phyloP scores from a whole-genome alignment of 805 yeast genomes.

The Cyberlindnera petersonii region DNA sequence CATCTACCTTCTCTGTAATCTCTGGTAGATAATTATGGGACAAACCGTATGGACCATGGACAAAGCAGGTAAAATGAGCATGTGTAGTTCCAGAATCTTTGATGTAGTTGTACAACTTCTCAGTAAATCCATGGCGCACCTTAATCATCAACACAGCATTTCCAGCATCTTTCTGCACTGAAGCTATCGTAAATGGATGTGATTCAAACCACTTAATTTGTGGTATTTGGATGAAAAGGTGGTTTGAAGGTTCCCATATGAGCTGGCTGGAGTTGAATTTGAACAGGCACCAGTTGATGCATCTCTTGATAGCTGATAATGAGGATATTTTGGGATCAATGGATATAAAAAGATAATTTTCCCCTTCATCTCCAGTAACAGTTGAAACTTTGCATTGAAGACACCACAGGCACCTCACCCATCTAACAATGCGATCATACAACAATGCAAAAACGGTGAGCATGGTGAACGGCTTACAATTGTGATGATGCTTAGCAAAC shows the following conservation, averaged over 20 bases:
- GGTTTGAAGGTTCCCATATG: slow-evolving; percentile 23
- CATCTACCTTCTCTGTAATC: neutral
- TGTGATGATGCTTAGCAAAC: slow-evolving; percentile 26
- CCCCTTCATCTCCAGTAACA: slow-evolving; percentile 6
- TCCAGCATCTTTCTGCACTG: slow-evolving; percentile 12
- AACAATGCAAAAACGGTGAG: slow-evolving; percentile 13
- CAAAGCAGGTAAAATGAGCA: slow-evolving; percentile 16
- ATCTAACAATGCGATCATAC: slow-evolving; percentile 21
- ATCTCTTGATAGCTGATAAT: neutral
- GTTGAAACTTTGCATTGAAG: slow-evolving; percentile 11
- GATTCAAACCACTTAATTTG: slow-evolving; percentile 19
- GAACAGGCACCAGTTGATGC: slow-evolving; percentile 6
- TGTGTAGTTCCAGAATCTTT: neutral
- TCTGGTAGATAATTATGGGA: slow-evolving; percentile 19
- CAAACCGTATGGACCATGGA: slow-evolving; percentile 29
- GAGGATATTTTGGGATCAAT: slow-evolving; percentile 11
- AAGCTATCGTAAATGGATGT: slow-evolving; percentile 30
- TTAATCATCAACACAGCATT: slow-evolving; percentile 17
- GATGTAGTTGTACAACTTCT: slow-evolving; percentile 14
- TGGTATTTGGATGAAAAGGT: slow-evolving; percentile 26
- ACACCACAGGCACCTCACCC: slow-evolving; percentile 17
- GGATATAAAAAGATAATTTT: slow-evolving; percentile 11
- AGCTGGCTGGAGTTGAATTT: slow-evolving; percentile 12
- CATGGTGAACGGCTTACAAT: slow-evolving; percentile 25
- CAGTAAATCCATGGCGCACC: slow-evolving; percentile 25